Evolutionary conservation across 805 yeast genomes (phyloP).

Genomic region (Monosporozyma servazzii): DNA sequence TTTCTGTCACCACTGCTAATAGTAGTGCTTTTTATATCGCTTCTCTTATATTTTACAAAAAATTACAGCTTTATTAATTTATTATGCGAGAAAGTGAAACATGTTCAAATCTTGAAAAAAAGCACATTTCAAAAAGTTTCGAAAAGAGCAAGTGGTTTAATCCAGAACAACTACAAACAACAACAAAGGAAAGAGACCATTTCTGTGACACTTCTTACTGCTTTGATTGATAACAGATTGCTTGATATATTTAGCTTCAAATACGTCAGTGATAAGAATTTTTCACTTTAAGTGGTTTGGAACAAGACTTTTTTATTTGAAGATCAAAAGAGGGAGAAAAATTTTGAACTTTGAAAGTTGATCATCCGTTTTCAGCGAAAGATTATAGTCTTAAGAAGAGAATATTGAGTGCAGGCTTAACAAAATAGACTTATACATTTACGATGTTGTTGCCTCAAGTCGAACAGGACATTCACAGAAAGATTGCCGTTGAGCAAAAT

Average conservation of each 20-base stretch:
- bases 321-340: neutral
- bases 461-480: constrained; percentile 60
- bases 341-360: neutral
- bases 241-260: neutral
- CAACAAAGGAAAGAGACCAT: neutral
- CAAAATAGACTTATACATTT: neutral
- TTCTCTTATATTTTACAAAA: neutral
- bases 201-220: neutral
- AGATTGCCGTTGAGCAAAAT: constrained; percentile 81
- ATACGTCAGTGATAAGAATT: neutral
- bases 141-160: neutral
- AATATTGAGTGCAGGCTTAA: neutral
- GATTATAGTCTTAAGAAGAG: neutral
- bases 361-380: neutral
- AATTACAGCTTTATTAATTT: neutral
- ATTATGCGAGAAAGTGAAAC: neutral
- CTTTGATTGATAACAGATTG: neutral
- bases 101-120: neutral
- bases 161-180: neutral
- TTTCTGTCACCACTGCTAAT: too few species aligned
- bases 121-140: neutral
- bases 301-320: neutral
- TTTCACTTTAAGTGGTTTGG: neutral
- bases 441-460: constrained; percentile 16
- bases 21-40: neutral